phyloP scores from a whole-genome alignment of 2,329 filamentous ascomycete species.

The Geosmithia flava region DNA sequence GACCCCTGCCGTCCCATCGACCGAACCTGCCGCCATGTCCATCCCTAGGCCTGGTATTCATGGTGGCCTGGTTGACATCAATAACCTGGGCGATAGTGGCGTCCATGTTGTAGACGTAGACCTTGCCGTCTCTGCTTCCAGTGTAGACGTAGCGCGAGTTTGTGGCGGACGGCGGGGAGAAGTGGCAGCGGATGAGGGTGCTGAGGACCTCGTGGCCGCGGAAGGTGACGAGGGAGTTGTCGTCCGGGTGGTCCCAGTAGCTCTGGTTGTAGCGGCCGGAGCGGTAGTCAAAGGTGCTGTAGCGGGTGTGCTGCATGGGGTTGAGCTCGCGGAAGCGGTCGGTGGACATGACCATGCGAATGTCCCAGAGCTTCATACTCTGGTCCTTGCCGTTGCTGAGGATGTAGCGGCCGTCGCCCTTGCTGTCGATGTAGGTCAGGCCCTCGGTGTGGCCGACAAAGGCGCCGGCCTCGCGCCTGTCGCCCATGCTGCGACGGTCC shows the following conservation, averaged over 20 bases:
- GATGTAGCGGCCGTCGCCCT: conserved; percentile 66
- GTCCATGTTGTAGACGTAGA: conserved; percentile 90
- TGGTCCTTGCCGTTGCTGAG: conserved; percentile 94
- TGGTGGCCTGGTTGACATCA: conserved; percentile 63
- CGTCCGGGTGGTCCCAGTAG: conserved; percentile 58
- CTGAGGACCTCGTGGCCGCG: conserved; percentile 79
- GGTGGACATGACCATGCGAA: conserved; percentile 76
- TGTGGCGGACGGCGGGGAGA: conserved; percentile 75
- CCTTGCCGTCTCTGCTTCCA: conserved; percentile 78
- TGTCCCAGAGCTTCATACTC: conserved; percentile 93
- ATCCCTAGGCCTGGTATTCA: conserved; percentile 44
- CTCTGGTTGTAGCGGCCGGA: conserved; percentile 52
- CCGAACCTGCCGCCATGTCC: conserved; percentile 39
- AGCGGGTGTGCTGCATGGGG: conserved; percentile 36
- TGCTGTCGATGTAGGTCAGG: conserved; percentile 57
- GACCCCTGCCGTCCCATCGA: conserved; percentile 34
- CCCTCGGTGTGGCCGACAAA: conserved; percentile 57
- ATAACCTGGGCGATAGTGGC: conserved; percentile 69
- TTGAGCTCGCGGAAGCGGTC: conserved; percentile 46
- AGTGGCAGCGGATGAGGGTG: conserved; percentile 90
- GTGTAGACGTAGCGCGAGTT: conserved; percentile 89
- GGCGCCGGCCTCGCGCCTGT: conserved; percentile 57
- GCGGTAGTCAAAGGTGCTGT: conserved; percentile 63
- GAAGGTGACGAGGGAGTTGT: conserved; percentile 90
- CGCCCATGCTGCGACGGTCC: conserved; percentile 87